Evolutionary conservation across 208 protist genomes (phyloP).

Genomic region (Trypanosoma theileri): DNA sequence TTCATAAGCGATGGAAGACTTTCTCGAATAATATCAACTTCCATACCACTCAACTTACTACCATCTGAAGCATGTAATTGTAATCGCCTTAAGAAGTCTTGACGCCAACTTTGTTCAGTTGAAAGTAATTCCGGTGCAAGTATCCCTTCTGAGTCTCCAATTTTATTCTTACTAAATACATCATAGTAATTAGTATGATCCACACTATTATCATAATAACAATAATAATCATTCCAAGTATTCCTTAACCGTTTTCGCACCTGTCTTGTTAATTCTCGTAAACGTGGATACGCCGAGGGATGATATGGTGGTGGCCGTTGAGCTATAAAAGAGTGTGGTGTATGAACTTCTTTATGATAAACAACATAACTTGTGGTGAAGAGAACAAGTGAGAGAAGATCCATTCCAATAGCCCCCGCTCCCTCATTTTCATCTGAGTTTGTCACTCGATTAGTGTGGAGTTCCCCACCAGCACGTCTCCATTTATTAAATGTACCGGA

Average conservation of each 20-base stretch:
- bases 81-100: conserved; percentile 22
- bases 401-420: conserved; percentile 31
- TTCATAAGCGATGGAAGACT: conserved; percentile 43
- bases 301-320: conserved; percentile 69
- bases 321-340: conserved; percentile 53
- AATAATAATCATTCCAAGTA: no score
- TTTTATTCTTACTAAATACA: background rate
- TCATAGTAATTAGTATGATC: background rate
- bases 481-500: conserved; percentile 19
- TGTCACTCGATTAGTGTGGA: conserved; percentile 35
- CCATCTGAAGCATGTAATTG: background rate
- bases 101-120: conserved; percentile 16
- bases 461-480: conserved; percentile 1
- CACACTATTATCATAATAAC: no score
- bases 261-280: conserved; percentile 35
- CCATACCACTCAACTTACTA: background rate
- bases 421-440: conserved; percentile 42
- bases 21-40: conserved; percentile 71
- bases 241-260: conserved; percentile 4
- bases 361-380: conserved; percentile 48
- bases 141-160: background rate
- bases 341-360: conserved; percentile 46
- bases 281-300: conserved; percentile 54
- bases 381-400: conserved; percentile 48
- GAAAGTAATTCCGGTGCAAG: conserved; percentile 1